Evolutionary conservation across 2,329 filamentous ascomycete genomes (phyloP).

Genomic region (Exophiala lecanii-corni): DNA sequence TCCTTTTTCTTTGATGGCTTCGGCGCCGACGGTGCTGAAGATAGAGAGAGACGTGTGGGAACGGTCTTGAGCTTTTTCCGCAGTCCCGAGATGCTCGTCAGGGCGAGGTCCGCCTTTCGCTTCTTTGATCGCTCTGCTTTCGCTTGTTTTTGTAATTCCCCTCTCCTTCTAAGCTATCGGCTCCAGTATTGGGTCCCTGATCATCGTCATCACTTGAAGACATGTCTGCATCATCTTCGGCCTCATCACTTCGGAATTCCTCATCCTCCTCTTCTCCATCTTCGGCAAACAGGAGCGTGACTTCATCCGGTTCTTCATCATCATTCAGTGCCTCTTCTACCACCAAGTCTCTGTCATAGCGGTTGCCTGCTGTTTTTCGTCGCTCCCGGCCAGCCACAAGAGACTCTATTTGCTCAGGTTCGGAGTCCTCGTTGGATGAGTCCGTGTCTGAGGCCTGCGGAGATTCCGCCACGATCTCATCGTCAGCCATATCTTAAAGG

Average conservation of each 20-base stretch:
- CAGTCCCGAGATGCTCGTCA: constrained; percentile 53
- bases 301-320: constrained; percentile 38
- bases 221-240: constrained; percentile 77
- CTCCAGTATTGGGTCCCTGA: constrained; percentile 50
- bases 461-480: constrained; percentile 11
- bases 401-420: constrained; percentile 52
- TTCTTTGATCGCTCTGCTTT: constrained; percentile 70
- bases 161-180: constrained; percentile 79
- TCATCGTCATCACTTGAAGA: constrained; percentile 81
- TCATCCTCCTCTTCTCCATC: constrained; percentile 61
- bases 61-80: constrained; percentile 74
- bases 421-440: constrained; percentile 31
- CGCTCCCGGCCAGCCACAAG: constrained; percentile 68
- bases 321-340: constrained; percentile 60
- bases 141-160: constrained; percentile 73
- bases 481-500: constrained; percentile 8
- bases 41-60: constrained; percentile 29
- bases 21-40: constrained; percentile 34
- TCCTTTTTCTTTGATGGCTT: constrained; percentile 65
- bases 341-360: constrained; percentile 72
- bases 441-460: constrained; percentile 20
- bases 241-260: constrained; percentile 45
- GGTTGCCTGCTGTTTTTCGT: constrained; percentile 77
- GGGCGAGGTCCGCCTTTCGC: constrained; percentile 71
- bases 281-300: constrained; percentile 72